phyloP scores from a whole-genome alignment of 306 rosid species.

The Benincasa hispida region DNA sequence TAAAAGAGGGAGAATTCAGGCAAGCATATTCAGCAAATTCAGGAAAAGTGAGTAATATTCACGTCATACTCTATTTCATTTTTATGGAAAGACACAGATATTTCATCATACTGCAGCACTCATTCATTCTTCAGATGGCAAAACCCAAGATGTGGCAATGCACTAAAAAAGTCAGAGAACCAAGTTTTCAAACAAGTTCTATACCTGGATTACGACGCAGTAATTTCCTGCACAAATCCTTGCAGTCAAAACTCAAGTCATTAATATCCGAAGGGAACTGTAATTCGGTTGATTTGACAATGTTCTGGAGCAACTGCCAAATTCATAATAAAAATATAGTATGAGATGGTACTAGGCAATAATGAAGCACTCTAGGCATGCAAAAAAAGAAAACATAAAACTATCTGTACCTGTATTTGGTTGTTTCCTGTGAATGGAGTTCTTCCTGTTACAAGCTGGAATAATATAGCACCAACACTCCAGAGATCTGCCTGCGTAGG shows the following conservation, averaged over 20 bases:
- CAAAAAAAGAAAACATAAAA: not conserved
- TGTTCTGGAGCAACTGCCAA: conserved; percentile 92
- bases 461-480: conserved; percentile 96
- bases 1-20: not conserved
- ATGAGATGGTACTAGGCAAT: not conserved
- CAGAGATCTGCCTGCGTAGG: conserved; percentile 99
- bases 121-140: not conserved
- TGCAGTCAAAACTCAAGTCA: conserved; percentile 66
- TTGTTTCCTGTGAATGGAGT: conserved; percentile 92
- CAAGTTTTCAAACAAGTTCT: not conserved
- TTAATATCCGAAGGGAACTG: conserved; percentile 54
- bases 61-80: not conserved
- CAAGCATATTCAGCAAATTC: not conserved
- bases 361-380: not conserved
- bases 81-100: not conserved
- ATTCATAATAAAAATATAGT: conserved; percentile 9
- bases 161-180: not conserved
- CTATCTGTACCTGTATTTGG: conserved; percentile 64
- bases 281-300: conserved; percentile 73
- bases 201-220: conserved; percentile 94
- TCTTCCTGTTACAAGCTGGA: conserved; percentile 85
- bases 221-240: conserved; percentile 84
- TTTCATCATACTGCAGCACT: not conserved
- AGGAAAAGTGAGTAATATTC: not conserved
- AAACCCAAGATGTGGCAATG: not conserved